Percentiles rank a stretch among this genome's conserved stretches.
Evolutionary conservation across 495 filamentous ascomycete species (phyloP).

Genomic region (Talaromyces borbonicus): DNA sequence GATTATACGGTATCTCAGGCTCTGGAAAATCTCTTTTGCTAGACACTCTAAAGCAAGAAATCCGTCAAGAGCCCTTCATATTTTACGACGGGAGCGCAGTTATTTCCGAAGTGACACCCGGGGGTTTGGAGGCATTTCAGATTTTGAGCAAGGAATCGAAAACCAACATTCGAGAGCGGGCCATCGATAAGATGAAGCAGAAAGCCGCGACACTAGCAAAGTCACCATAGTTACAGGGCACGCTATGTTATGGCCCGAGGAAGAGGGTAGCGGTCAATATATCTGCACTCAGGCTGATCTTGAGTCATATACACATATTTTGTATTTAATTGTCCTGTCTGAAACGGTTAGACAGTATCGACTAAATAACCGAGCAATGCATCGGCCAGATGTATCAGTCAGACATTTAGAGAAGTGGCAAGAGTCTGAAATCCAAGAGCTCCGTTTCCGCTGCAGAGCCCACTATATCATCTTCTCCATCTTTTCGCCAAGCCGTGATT

Average conservation of each 20-base stretch:
- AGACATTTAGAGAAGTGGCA: no score
- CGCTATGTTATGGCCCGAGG: constrained; percentile 47
- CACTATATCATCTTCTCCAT: neutral
- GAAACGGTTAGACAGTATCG: no score
- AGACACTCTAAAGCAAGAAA: constrained; percentile 27
- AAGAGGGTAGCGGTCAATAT: constrained; percentile 13
- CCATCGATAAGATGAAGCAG: constrained; percentile 36
- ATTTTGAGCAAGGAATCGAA: constrained; percentile 30
- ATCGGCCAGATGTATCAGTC: no score
- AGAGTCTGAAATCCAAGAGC: no score
- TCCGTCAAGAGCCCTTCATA: constrained; percentile 30
- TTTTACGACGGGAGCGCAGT: constrained; percentile 46
- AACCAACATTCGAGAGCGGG: constrained; percentile 26
- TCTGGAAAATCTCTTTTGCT: constrained; percentile 49
- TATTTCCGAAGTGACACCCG: constrained; percentile 36
- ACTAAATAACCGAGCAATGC: no score
- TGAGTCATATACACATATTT: no score
- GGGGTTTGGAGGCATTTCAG: constrained; percentile 45
- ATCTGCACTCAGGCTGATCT: constrained; percentile 39
- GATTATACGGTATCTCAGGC: constrained; percentile 53
- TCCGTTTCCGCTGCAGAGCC: constrained; percentile 30
- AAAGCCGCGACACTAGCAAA: constrained; percentile 27
- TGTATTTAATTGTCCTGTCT: no score
- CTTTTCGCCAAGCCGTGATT: neutral
- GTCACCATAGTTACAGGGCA: constrained; percentile 48